A percentile compares a stretch with the other conserved stretches of the same genome.
These are phyloP conservation scores for Podospora fimiseda DNA, from an alignment of 495 filamentous ascomycete genomes.

Conservation along the genomic window DNA sequence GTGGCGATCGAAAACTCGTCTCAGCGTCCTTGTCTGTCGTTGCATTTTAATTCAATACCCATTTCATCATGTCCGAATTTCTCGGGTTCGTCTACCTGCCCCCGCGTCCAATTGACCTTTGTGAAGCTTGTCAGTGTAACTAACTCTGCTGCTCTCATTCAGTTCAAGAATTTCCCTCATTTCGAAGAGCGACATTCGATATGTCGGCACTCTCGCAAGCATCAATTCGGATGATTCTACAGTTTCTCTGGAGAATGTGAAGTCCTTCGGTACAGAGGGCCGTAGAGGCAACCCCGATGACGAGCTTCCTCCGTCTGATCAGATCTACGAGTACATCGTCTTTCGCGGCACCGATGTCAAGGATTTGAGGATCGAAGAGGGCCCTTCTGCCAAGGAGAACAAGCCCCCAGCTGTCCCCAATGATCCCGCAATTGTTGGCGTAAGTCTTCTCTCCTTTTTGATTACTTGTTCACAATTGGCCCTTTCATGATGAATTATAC, in stretches of 20 bases:
- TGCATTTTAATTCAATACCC: slow-evolving; percentile 9
- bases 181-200: slow-evolving; percentile 95
- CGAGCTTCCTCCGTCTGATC: slow-evolving; percentile 72
- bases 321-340: slow-evolving; percentile 97
- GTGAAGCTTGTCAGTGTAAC: slow-evolving; percentile 7
- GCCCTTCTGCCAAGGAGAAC: slow-evolving; percentile 60
- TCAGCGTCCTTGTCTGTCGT: neutral
- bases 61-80: slow-evolving; percentile 44
- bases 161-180: slow-evolving; percentile 82
- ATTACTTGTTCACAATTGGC: too few relatives aligned
- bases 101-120: neutral
- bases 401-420: slow-evolving; percentile 74
- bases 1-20: neutral
- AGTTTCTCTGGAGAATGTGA: slow-evolving; percentile 91
- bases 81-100: slow-evolving; percentile 35
- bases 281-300: slow-evolving; percentile 69
- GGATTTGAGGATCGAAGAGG: slow-evolving; percentile 85
- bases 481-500: slow-evolving; percentile 72
- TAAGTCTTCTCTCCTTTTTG: slow-evolving; percentile 68
- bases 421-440: slow-evolving; percentile 94
- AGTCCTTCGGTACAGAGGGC: slow-evolving; percentile 88
- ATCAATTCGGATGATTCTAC: slow-evolving; percentile 97
- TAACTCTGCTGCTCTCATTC: slow-evolving; percentile 16
- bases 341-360: slow-evolving; percentile 99
- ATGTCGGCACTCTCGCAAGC: slow-evolving; percentile 91